Evolutionary conservation across 495 filamentous ascomycete species (phyloP).

Genomic region (Aspergillus funiculosus): DNA sequence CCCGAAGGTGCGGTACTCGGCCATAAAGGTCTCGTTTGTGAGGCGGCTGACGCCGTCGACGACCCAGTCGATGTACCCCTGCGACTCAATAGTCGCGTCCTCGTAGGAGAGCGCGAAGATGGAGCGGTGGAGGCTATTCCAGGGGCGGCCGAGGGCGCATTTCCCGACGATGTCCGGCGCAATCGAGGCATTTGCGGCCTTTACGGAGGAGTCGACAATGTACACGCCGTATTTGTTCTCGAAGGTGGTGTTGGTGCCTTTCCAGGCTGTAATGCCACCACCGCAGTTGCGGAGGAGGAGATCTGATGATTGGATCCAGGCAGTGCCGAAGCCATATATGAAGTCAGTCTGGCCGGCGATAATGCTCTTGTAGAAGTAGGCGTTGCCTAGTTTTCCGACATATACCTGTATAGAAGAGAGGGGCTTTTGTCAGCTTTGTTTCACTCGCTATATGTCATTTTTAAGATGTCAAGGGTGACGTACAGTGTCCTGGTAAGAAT

Average conservation of each 20-base stretch:
- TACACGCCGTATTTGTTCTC: slow-evolving; percentile 59
- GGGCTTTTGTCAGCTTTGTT: not conserved
- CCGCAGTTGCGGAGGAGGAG: slow-evolving; percentile 50
- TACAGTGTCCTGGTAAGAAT: slow-evolving; percentile 56
- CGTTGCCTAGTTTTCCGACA: slow-evolving; percentile 55
- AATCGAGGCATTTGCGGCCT: slow-evolving; percentile 47
- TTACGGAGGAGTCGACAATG: slow-evolving; percentile 45
- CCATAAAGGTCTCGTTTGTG: slow-evolving; percentile 46
- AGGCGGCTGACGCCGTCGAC: slow-evolving; percentile 33
- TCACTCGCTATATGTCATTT: too few species aligned
- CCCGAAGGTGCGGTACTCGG: slow-evolving; percentile 49
- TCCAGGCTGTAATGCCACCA: slow-evolving; percentile 62
- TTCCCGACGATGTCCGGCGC: slow-evolving; percentile 38
- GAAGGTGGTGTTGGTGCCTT: slow-evolving; percentile 58
- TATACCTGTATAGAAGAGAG: slow-evolving; percentile 39
- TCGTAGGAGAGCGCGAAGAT: slow-evolving; percentile 50
- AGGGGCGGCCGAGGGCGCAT: slow-evolving; percentile 55
- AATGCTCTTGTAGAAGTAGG: slow-evolving; percentile 49
- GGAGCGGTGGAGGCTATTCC: slow-evolving; percentile 50
- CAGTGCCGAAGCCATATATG: slow-evolving; percentile 51
- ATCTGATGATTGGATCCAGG: slow-evolving; percentile 39
- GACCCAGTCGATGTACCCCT: slow-evolving; percentile 53
- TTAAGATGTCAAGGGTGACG: slow-evolving; percentile 8
- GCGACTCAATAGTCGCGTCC: slow-evolving; percentile 44
- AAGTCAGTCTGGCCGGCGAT: slow-evolving; percentile 59